phyloP scores from a whole-genome alignment of 1,284 basidiomycete species.

The Ceratobasidium sp. region DNA sequence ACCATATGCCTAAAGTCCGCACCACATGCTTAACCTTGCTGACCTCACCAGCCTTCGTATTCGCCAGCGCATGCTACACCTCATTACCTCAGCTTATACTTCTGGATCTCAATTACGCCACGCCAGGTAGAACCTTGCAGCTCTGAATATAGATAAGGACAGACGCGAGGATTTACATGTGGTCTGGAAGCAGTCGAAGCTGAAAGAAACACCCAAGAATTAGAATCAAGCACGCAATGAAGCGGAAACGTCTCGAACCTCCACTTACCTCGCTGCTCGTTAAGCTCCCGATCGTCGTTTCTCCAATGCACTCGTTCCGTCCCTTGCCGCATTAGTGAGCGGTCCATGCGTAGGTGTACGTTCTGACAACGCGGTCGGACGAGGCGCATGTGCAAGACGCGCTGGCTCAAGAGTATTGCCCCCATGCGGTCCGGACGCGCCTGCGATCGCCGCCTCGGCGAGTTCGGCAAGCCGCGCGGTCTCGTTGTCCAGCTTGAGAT shows the following conservation, averaged over 20 bases:
- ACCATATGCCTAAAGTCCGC: background rate
- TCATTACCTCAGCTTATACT: background rate
- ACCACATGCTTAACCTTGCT: conserved; percentile 4
- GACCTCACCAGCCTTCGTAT: background rate
- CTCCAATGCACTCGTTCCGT: conserved; percentile 21
- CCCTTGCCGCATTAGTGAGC: conserved; percentile 21
- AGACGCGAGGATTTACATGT: conserved; percentile 1
- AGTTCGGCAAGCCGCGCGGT: conserved; percentile 25
- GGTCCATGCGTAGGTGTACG: background rate
- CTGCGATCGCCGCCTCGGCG: conserved; percentile 25
- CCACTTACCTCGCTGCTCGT: background rate
- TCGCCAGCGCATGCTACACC: background rate
- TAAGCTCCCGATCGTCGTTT: conserved; percentile 12
- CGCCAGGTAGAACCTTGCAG: conserved; percentile 5
- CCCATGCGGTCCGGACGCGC: conserved; percentile 14
- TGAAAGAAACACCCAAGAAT: background rate
- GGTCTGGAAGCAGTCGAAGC: background rate
- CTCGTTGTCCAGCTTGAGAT: conserved; percentile 21
- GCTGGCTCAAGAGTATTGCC: background rate
- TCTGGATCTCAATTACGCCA: background rate
- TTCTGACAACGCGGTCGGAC: no score
- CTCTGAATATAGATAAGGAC: conserved; percentile 26
- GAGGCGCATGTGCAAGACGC: background rate
- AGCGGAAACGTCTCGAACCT: background rate
- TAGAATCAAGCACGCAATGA: background rate